Evolutionary conservation across 148 eudicot genomes (phyloP), one percentile per base, ranked within the genome.

Genomic region (Cornus florida): DNA sequence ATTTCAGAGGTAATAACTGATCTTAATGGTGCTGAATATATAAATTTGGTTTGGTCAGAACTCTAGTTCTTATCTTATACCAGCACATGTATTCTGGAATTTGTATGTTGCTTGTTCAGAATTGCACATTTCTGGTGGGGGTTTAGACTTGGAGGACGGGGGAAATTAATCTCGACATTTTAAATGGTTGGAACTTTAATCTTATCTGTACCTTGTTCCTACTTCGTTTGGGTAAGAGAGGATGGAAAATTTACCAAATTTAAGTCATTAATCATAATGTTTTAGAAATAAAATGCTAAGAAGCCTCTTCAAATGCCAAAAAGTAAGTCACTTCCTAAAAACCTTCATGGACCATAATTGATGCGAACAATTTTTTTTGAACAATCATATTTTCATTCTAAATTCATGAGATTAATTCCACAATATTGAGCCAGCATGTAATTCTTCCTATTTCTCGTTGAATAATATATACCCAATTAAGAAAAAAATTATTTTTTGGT

Each of bases 1-100:
- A 91, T 93, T 79, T 91, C 95, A 79, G 97, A 93, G 97, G 97
- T 93, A 89, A 79, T 38, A 1, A 60, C 66, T 66, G 19, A n/a
- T 69, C 16, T 13, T 68, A 17, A 10, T 43, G 28, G 28, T 38
- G 60, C 43, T 66, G 39, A 66, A 43, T 32, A 1, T 43, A 24
- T 1, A 23, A 7, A 28, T 28, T 28, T 48, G 31, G 12, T 38
- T 60, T 10, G 48, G 50, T 73, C 14, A 66, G 7, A 35, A 53
- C 67, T 35, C 13, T n/a, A 43, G 7, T 20, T 32, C 50, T n/a
- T 46, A 62, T 14, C 50, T 79, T 22, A 22, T 73, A 17, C 66
- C n/a, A 28, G 28, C 66, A 62, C 48, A 79, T 12, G 8, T 62
- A 10, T 17, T 41, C 35, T 35, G 11, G 48, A 43, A 62, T 43